Evolutionary conservation across 1,284 basidiomycete genomes (phyloP).

Genomic region (Ganoderma lingzhi): DNA sequence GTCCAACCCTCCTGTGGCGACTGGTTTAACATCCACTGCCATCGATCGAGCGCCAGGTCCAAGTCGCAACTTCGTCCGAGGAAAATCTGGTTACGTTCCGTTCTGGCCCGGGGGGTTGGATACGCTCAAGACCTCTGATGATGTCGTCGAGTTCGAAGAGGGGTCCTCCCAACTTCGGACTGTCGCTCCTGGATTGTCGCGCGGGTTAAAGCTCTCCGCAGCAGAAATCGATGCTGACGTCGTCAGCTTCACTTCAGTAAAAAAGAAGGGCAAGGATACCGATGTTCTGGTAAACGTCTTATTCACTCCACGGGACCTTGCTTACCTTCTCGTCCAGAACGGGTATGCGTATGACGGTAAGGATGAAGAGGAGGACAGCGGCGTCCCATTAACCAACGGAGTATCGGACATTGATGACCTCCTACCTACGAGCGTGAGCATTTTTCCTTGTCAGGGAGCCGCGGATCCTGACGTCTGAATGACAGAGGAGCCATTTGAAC

Average conservation of each 20-base stretch:
- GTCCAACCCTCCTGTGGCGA: slow-evolving; percentile 55
- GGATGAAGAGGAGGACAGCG: slow-evolving; percentile 20
- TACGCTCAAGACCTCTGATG: slow-evolving; percentile 52
- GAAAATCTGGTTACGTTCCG: slow-evolving; percentile 92
- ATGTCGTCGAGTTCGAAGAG: slow-evolving; percentile 44
- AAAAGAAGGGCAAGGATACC: not conserved
- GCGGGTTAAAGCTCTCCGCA: slow-evolving; percentile 69
- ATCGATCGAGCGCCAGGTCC: slow-evolving; percentile 85
- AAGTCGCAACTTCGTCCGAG: slow-evolving; percentile 86
- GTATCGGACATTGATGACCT: slow-evolving; percentile 80
- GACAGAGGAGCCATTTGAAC: slow-evolving; percentile 58
- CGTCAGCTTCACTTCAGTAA: slow-evolving; percentile 34
- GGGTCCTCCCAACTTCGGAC: slow-evolving; percentile 59
- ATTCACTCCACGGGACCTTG: not conserved
- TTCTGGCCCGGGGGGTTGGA: slow-evolving; percentile 93
- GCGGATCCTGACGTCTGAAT: slow-evolving; percentile 3
- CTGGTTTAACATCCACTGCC: slow-evolving; percentile 83
- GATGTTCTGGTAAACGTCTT: slow-evolving; percentile 9
- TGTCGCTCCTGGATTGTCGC: slow-evolving; percentile 68
- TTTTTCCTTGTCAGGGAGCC: slow-evolving; percentile 5
- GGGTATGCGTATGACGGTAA: not conserved
- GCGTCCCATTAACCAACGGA: slow-evolving; percentile 28
- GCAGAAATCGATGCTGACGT: slow-evolving; percentile 52
- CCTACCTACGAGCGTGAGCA: slow-evolving; percentile 78
- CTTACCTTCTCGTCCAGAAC: not conserved